Base-by-base conservation (phyloP, 2,329 filamentous ascomycete genomes). In the Myotisia sp. region DNA sequence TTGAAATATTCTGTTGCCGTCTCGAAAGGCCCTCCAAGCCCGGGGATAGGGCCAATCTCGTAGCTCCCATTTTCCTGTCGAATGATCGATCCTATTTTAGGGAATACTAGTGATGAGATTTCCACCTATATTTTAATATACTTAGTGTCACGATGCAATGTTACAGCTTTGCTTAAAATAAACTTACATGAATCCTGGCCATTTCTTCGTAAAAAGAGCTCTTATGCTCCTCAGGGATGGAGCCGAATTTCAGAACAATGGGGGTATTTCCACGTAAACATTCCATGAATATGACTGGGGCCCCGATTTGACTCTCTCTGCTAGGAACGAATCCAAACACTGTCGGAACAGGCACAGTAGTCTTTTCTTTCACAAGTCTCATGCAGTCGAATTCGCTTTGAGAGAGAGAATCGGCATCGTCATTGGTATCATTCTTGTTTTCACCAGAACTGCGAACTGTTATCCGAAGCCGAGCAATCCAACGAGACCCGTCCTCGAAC, bases 221-320 rank as follows among this genome's bases (percentile, higher is more conserved):
- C 28, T 34, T 38, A 23, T 30, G 20, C 7, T 35, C 30, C 14
- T 7, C 13, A 26, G 42, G 42, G 22, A 44, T 40, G 23, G 23
- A 24, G 10, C 33, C 38, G 32, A 17, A 24, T 24, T 13, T 38
- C 31, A 17, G 34, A 42, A 45, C 51, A 46, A 46, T 49, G 13
- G 34, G 45, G 3, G 34, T 48, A 38, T 45, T 51, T 30, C 49
- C 53, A 33, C 42, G 51, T 32, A 49, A 34, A 37, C 41, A 53
- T 22, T 44, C 46, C 46, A 56, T 51, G 13, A 57, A 36, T 3
- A 52, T 47, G 34, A 49, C 55, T 3, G 51, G 45, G 4, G 44
- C 45, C 3, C 49, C 44, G 10, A 48, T 40, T 3, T 29, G 16
- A 31, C 53, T 53, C 5, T 39, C 7, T 29, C 35, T 17, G 22